Percentiles rank a stretch among this genome's conserved stretches.
phyloP scores from a whole-genome alignment of 257 asterid genomes.

The Ilex aquifolium region DNA sequence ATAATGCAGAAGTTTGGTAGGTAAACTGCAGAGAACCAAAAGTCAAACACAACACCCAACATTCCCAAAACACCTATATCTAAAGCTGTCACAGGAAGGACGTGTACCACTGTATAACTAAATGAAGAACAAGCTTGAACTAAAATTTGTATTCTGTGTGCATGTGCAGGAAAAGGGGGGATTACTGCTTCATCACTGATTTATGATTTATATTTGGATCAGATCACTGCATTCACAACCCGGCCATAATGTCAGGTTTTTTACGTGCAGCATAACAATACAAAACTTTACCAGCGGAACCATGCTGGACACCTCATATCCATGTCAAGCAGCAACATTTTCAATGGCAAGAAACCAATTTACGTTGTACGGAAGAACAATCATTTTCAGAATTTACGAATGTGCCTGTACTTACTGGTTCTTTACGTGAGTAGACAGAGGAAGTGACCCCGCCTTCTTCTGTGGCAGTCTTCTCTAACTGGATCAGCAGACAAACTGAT shows the following conservation, averaged over 20 bases:
- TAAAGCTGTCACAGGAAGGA: too few relatives aligned
- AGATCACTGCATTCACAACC: too few relatives aligned
- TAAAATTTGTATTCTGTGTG: too few relatives aligned
- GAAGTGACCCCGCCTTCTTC: conserved; percentile 99
- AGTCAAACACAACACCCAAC: too few relatives aligned
- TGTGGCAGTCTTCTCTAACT: conserved; percentile 94
- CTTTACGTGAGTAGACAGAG: conserved; percentile 96
- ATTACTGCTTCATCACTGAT: too few relatives aligned
- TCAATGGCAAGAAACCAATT: neutral
- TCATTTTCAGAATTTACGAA: conserved; percentile 12
- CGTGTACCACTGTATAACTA: too few relatives aligned
- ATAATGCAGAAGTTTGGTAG: conserved; percentile 4
- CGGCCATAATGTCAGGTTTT: too few relatives aligned
- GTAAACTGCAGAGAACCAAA: neutral
- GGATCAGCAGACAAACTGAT: conserved; percentile 89
- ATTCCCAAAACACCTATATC: too few relatives aligned
- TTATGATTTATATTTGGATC: too few relatives aligned
- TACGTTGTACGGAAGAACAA: conserved; percentile 10
- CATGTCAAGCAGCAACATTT: conserved; percentile 5
- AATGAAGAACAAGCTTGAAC: too few relatives aligned
- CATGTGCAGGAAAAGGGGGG: too few relatives aligned
- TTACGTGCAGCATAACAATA: neutral
- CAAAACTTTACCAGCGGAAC: neutral
- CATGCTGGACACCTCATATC: conserved; percentile 1
- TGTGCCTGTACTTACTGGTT: conserved; percentile 67